These are phyloP conservation scores for Theobroma grandiflorum DNA, from an alignment of 441 rosid genomes.

Conservation along the genomic window DNA sequence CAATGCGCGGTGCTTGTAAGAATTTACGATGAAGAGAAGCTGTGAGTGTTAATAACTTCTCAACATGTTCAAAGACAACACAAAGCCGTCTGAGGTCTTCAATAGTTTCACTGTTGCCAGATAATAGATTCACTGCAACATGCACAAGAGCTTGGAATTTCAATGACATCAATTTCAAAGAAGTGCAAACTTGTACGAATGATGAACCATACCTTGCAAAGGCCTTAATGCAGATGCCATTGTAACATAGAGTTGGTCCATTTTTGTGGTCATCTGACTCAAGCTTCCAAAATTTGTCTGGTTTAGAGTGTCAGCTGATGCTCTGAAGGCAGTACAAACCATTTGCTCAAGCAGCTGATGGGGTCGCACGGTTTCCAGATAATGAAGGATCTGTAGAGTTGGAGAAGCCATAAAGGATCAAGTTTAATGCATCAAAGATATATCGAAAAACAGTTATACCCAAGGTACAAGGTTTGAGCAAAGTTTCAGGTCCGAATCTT, in stretches of 20 bases:
- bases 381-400: constrained; percentile 77
- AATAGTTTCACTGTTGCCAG: constrained; percentile 55
- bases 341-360: constrained; percentile 96
- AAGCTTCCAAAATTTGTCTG: constrained; percentile 75
- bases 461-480: not conserved
- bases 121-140: constrained; percentile 63
- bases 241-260: constrained; percentile 81
- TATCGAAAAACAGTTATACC: not conserved
- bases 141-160: not conserved
- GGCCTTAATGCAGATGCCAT: constrained; percentile 63
- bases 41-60: constrained; percentile 82
- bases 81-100: constrained; percentile 77
- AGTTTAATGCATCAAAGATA: constrained; percentile 23
- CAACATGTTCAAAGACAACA: constrained; percentile 78
- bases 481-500: not conserved
- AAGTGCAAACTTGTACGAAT: constrained; percentile 21
- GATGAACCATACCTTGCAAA: constrained; percentile 60
- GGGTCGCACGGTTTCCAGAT: constrained; percentile 91
- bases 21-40: constrained; percentile 93
- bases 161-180: constrained; percentile 4
- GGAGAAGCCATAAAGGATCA: constrained; percentile 31
- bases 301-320: constrained; percentile 92
- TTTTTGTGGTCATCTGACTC: constrained; percentile 72
- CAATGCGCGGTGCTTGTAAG: constrained; percentile 66
- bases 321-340: constrained; percentile 96